phyloP scores from a whole-genome alignment of 495 filamentous ascomycete genomes.

The Penicillium lividum region DNA sequence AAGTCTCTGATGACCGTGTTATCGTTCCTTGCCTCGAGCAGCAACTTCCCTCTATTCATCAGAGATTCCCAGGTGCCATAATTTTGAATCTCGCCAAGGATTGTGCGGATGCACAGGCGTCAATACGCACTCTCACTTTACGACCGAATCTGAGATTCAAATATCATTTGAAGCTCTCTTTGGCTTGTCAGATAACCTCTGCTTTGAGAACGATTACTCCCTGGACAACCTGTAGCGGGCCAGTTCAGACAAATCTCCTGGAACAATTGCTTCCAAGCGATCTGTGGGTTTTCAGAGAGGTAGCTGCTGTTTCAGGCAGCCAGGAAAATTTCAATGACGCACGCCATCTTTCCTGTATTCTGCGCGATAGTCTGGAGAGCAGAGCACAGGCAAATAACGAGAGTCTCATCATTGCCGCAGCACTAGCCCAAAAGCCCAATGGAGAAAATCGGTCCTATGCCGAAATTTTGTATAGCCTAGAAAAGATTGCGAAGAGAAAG shows the following conservation, averaged over 20 bases:
- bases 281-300: conserved; percentile 25
- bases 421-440: conserved; percentile 9
- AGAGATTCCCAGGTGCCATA: conserved; percentile 16
- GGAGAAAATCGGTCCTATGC: conserved; percentile 9
- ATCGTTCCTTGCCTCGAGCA: conserved; percentile 23
- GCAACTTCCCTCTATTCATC: conserved; percentile 17
- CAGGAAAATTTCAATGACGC: conserved; percentile 22
- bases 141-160: conserved; percentile 20
- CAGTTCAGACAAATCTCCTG: conserved; percentile 13
- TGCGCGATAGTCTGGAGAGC: conserved; percentile 19
- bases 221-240: conserved; percentile 18
- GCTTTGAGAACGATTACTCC: conserved; percentile 29
- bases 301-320: conserved; percentile 19
- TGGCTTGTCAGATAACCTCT: conserved; percentile 26
- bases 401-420: conserved; percentile 17
- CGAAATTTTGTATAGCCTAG: conserved; percentile 16
- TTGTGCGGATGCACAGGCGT: conserved; percentile 24
- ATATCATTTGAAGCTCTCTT: conserved; percentile 24
- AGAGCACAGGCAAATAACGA: conserved; percentile 18
- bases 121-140: conserved; percentile 21
- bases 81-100: conserved; percentile 13
- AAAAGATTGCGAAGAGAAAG: conserved; percentile 12
- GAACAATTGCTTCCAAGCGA: conserved; percentile 18
- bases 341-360: conserved; percentile 24
- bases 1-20: not conserved